Evolutionary conservation across 495 filamentous ascomycete species (phyloP), one percentile per base, ranked within the genome.

Genomic region (Penicillium paradoxum): DNA sequence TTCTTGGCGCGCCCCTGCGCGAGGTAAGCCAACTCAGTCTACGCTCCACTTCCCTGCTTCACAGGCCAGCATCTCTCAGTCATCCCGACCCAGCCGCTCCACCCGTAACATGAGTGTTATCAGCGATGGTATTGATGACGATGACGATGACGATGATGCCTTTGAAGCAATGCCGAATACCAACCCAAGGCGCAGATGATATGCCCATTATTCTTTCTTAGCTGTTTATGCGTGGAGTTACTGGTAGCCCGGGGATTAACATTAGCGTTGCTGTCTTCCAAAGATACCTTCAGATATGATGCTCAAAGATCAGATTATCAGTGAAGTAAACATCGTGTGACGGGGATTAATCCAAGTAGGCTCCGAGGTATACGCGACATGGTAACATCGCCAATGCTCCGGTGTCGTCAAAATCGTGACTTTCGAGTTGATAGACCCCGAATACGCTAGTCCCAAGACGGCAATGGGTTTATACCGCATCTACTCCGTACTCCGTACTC

Each of bases 121-220:
- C 30, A 72, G 64, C 36, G 71, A 73, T 33, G 75, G 85, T 57
- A 79, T 86, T 51, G 83, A 89, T 53, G 87, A 88, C 52, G 89
- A 91, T 50, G 87, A 88, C 55, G 88, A 90, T 59, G 87, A 83
- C 55, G 79, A 88, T 50, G 90, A 96, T 73, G 90, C 87, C 1
- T 93, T 95, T 71, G 89, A 93, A 67, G 74, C 78, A 22, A 69
- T 76, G 45, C 64, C 73, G 18, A 62, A 54, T 46, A 60, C 56
- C 10, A 54, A 19, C 10, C 46, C 49, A 8, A 43, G 42, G 27
- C 47, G 60, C 30, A 57, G 52, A 40, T 58, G 49, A 51, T 48
- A 24, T 56, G 24, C 7, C 7, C 24, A 24, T 14, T 9, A 30
- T 52, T 25, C 4, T 22, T 43, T 27, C 19, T 42, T 25, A 22